A percentile compares a stretch with the other conserved stretches of the same genome.
phyloP scores from a whole-genome alignment of 192 early-diverging fungal species.

The Coemansia biformis region DNA sequence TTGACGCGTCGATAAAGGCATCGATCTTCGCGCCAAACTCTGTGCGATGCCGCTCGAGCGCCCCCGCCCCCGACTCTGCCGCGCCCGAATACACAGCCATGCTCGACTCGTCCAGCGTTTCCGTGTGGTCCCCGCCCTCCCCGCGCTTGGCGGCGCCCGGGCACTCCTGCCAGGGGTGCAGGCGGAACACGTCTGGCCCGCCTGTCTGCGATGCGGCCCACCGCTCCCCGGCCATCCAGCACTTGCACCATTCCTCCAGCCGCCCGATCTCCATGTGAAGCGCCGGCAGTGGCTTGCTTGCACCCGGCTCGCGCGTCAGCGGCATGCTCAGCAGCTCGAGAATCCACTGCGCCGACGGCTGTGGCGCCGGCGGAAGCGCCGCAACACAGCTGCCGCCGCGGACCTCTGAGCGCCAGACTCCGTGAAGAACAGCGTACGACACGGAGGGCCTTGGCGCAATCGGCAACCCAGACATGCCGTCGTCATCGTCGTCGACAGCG shows the following conservation, averaged over 20 bases:
- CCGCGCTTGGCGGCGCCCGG: neutral
- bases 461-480: neutral
- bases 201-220: slow-evolving; percentile 10
- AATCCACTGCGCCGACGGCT: slow-evolving; percentile 41
- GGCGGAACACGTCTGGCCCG: neutral
- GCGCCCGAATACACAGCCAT: neutral
- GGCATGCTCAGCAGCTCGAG: slow-evolving; percentile 43
- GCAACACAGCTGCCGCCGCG: slow-evolving; percentile 3
- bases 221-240: slow-evolving; percentile 23
- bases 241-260: slow-evolving; percentile 34
- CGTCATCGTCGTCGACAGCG: neutral
- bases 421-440: slow-evolving; percentile 33
- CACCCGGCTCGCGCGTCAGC: slow-evolving; percentile 22
- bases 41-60: slow-evolving; percentile 18
- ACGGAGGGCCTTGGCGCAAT: too few species aligned
- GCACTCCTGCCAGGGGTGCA: slow-evolving; percentile 18
- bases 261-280: slow-evolving; percentile 34
- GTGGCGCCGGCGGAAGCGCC: slow-evolving; percentile 17
- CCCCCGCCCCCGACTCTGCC: neutral
- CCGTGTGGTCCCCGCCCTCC: neutral
- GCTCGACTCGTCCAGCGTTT: neutral
- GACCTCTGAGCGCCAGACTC: slow-evolving; percentile 23
- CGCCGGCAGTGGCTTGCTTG: slow-evolving; percentile 13
- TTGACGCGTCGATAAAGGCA: slow-evolving; percentile 30
- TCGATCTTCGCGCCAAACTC: slow-evolving; percentile 24